phyloP scores from a whole-genome alignment of 139 green algal species.

The Eudorina sp. region DNA sequence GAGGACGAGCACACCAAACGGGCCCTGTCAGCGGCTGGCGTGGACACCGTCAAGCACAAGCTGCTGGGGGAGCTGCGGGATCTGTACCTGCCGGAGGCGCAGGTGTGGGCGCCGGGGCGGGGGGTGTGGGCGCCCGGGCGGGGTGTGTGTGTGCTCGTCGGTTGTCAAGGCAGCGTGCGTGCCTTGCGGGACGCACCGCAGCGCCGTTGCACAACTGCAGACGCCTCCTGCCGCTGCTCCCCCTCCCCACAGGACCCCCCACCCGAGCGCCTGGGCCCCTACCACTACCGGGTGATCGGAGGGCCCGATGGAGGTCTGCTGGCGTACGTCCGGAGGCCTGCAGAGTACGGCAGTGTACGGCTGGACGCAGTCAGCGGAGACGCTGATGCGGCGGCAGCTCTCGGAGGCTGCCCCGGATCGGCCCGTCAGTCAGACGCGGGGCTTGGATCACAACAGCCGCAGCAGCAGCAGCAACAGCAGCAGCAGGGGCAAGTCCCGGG shows the following conservation, averaged over 20 bases:
- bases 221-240: not conserved
- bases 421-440: too few relatives aligned
- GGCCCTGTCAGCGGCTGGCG: slow-evolving; percentile 5
- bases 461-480: not conserved
- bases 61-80: slow-evolving; percentile 21
- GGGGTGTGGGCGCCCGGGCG: not conserved
- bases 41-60: not conserved
- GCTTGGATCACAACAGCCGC: too few relatives aligned
- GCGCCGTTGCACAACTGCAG: too few relatives aligned
- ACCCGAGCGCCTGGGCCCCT: slow-evolving; percentile 46
- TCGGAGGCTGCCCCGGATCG: too few relatives aligned
- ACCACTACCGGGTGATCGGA: slow-evolving; percentile 2
- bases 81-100: not conserved
- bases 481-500: not conserved
- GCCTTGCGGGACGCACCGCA: too few relatives aligned
- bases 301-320: slow-evolving; percentile 39
- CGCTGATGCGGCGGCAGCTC: too few relatives aligned
- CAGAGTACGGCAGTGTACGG: too few relatives aligned
- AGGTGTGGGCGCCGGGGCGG: too few relatives aligned
- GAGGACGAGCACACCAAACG: slow-evolving; percentile 8
- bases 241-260: not conserved
- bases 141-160: not conserved
- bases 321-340: slow-evolving; percentile 5
- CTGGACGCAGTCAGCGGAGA: too few relatives aligned
- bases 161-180: too few relatives aligned